A percentile compares a stretch with the other conserved stretches of the same genome.
Evolutionary conservation across 1,284 basidiomycete species (phyloP).

Genomic region (Mrakiaceae sp.): DNA sequence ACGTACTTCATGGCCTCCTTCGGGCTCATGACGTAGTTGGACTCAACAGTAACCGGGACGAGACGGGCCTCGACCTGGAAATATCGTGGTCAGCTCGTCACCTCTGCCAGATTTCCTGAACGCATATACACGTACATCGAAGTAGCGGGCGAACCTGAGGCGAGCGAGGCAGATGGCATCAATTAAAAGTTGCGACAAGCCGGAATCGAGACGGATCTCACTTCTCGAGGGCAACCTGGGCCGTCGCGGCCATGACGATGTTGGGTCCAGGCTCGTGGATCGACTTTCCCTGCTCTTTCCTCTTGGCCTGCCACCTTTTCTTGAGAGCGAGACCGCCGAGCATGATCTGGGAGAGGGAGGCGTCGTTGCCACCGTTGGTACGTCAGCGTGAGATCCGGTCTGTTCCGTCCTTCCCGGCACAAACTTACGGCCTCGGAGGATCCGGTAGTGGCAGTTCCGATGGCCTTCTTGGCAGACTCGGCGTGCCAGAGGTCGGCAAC

Average conservation of each 20-base stretch:
- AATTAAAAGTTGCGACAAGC: no score
- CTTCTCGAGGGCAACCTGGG: slow-evolving; percentile 79
- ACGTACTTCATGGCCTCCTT: slow-evolving; percentile 75
- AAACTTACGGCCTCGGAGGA: slow-evolving; percentile 57
- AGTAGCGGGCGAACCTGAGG: slow-evolving; percentile 46
- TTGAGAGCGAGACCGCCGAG: slow-evolving; percentile 92
- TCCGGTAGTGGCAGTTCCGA: slow-evolving; percentile 88
- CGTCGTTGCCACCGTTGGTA: no score
- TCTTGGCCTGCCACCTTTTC: slow-evolving; percentile 79
- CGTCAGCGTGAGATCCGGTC: no score
- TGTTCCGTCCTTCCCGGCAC: no score
- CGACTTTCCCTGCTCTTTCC: slow-evolving; percentile 73
- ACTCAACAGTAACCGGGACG: slow-evolving; percentile 56
- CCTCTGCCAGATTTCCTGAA: slow-evolving; percentile 25
- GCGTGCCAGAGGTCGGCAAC: slow-evolving; percentile 89
- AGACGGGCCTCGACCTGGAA: slow-evolving; percentile 46
- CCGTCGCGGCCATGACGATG: slow-evolving; percentile 42
- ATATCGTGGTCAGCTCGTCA: slow-evolving; percentile 21
- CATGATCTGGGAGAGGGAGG: slow-evolving; percentile 44
- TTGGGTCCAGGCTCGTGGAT: slow-evolving; percentile 66
- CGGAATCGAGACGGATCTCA: slow-evolving; percentile 44
- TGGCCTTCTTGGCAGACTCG: slow-evolving; percentile 45
- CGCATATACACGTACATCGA: slow-evolving; percentile 57
- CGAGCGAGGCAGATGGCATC: background rate
- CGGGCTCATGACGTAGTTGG: slow-evolving; percentile 69